Evolutionary conservation across 257 asterid genomes (phyloP).

Genomic region (Solanum corneliomulleri): DNA sequence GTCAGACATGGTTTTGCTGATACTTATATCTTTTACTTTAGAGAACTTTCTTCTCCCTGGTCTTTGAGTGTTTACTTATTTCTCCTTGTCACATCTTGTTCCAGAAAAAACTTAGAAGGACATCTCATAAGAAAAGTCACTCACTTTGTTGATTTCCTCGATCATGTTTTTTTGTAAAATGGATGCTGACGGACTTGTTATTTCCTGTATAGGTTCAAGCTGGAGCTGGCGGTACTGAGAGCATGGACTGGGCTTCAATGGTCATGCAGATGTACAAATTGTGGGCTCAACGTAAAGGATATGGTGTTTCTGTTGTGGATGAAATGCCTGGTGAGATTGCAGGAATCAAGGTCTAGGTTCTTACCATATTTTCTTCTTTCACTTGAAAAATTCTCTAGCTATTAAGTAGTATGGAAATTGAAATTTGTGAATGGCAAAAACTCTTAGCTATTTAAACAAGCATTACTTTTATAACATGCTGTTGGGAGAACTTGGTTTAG

Average conservation of each 20-base stretch:
- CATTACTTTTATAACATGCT: neutral
- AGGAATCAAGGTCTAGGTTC: conserved; percentile 76
- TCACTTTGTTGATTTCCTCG: neutral
- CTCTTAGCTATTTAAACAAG: neutral
- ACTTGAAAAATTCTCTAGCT: neutral
- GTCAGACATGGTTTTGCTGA: neutral
- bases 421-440: neutral
- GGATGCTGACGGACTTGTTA: neutral
- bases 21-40: neutral
- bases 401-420: neutral
- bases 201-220: conserved; percentile 66
- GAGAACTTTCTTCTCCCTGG: neutral
- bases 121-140: neutral
- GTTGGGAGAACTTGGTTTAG: neutral
- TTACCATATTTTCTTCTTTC: neutral
- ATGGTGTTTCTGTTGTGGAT: conserved; percentile 65
- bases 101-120: neutral
- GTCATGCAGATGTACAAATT: conserved; percentile 87
- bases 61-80: neutral
- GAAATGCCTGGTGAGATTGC: conserved; percentile 96
- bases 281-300: conserved; percentile 86
- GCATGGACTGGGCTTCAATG: conserved; percentile 99
- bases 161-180: neutral
- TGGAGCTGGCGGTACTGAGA: conserved; percentile 99
- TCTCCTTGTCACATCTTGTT: neutral